Evolutionary conservation across 2,329 filamentous ascomycete genomes (phyloP).

Genomic region (Colletotrichum spinosum): DNA sequence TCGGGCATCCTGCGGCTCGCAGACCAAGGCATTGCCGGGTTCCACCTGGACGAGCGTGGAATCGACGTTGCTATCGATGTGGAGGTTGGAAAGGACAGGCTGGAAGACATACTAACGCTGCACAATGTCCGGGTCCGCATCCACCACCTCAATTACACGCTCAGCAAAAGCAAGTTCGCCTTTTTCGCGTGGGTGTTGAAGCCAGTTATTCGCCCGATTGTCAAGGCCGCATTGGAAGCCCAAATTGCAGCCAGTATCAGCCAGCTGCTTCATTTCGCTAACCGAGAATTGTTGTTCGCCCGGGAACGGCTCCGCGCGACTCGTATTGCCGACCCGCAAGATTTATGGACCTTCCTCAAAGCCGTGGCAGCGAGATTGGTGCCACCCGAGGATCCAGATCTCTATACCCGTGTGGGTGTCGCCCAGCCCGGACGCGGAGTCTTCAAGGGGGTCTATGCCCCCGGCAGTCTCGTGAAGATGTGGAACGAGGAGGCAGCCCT

Average conservation of each 20-base stretch:
- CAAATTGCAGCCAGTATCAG: slow-evolving; percentile 80
- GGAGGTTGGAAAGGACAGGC: slow-evolving; percentile 80
- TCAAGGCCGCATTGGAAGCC: slow-evolving; percentile 82
- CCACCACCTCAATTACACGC: slow-evolving; percentile 85
- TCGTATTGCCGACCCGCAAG: slow-evolving; percentile 82
- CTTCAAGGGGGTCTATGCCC: slow-evolving; percentile 88
- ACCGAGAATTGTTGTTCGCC: slow-evolving; percentile 88
- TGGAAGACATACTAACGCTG: slow-evolving; percentile 86
- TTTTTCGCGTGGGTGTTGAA: slow-evolving; percentile 87
- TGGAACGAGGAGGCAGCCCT: slow-evolving; percentile 83
- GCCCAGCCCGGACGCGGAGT: slow-evolving; percentile 65
- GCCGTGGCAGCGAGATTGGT: slow-evolving; percentile 82
- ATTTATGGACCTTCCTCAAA: slow-evolving; percentile 84
- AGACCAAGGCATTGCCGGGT: slow-evolving; percentile 87
- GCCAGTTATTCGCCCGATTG: slow-evolving; percentile 82
- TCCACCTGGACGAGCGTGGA: slow-evolving; percentile 86
- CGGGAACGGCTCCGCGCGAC: slow-evolving; percentile 88
- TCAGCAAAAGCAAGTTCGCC: slow-evolving; percentile 80
- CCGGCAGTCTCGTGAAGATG: slow-evolving; percentile 88
- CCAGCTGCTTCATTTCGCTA: slow-evolving; percentile 77
- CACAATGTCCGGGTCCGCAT: slow-evolving; percentile 82
- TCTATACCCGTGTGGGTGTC: slow-evolving; percentile 80
- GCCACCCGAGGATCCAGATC: slow-evolving; percentile 78
- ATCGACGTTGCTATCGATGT: slow-evolving; percentile 89
- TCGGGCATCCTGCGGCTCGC: slow-evolving; percentile 79